Evolutionary conservation across 371 early-diverging fungal species (phyloP), one percentile per base, ranked within the genome.

Genomic region (Syncephalis plumigaleata): DNA sequence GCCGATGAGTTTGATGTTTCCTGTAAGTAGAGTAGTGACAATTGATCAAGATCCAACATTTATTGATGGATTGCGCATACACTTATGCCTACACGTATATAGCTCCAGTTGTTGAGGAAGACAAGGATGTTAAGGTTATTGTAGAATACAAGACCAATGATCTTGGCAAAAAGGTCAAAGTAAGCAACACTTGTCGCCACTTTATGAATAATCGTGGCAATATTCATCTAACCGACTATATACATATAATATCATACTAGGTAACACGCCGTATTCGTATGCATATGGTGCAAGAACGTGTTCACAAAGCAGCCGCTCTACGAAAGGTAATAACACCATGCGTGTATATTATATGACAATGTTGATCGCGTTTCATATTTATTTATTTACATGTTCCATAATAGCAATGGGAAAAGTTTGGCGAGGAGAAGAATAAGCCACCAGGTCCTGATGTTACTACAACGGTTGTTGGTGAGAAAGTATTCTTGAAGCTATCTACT

Each of bases 401-500:
- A 39, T 43, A 53, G 56, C 49, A 54, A 51, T 85, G 83, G 85
- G 70, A 63, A 27, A 87, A 87, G 61, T 87, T 87, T 56, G 87
- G 87, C 21, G 77, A 71, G 23, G 85, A 84, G 54, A 62, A 64
- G 47, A 74, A 75, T 22, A 76, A 79, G 42, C 66, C 68, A 18
- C 70, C 81, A 2, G 87, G 94, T 1, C 92, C 92, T 36, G 86
- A 95, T 66, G 57, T 84, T 36, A 75, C 82, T 51, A 86, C 93
- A 2, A 93, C 96, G 3, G 81, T 73, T 4, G 72, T 86, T 53
- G 89, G 90, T 47, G 94, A 96, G 56, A 79, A 79, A 48, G 85
- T 93, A 42, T 71, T 67, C 56, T 65, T 96, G 52, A 88, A 88
- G 66, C 67, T 96, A 27, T 77, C 88, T 31, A 72, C 77, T 40